A percentile compares a stretch with the other conserved stretches of the same genome.
These are phyloP conservation scores for Boechera stricta DNA, from an alignment of 345 rosid species.

Conservation along the genomic window DNA sequence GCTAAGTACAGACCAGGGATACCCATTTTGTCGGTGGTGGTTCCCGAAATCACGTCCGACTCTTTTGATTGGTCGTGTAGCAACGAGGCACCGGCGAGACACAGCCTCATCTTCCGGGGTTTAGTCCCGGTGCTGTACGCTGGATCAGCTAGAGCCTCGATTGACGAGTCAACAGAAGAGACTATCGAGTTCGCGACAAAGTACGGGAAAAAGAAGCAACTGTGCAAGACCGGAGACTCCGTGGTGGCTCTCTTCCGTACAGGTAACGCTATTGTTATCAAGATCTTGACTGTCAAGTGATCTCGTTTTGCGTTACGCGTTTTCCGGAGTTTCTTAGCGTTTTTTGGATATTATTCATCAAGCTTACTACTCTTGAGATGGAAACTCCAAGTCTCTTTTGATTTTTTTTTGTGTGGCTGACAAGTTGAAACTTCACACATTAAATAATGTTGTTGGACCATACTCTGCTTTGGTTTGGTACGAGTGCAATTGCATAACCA, in stretches of 20 bases:
- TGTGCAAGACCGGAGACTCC: slow-evolving; percentile 82
- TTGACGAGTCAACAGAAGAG: slow-evolving; percentile 88
- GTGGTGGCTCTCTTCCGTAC: slow-evolving; percentile 86
- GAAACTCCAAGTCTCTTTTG: slow-evolving; percentile 4
- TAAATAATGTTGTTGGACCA: background rate
- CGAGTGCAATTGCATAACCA: background rate
- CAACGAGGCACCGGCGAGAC: slow-evolving; percentile 86
- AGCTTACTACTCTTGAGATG: slow-evolving; percentile 33
- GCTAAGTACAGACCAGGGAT: slow-evolving; percentile 92
- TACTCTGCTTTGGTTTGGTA: background rate
- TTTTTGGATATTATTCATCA: slow-evolving; percentile 9
- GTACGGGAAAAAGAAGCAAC: slow-evolving; percentile 64
- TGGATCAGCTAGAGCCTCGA: slow-evolving; percentile 87
- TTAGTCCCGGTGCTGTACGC: slow-evolving; percentile 79
- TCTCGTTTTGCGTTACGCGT: slow-evolving; percentile 17
- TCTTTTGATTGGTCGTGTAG: slow-evolving; percentile 93
- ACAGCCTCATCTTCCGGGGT: slow-evolving; percentile 84
- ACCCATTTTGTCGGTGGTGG: slow-evolving; percentile 86
- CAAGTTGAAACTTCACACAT: background rate
- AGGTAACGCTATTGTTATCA: slow-evolving; percentile 87
- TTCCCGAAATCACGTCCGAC: slow-evolving; percentile 83
- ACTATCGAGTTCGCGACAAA: slow-evolving; percentile 74
- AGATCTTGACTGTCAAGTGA: slow-evolving; percentile 77
- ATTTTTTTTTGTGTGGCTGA: background rate
- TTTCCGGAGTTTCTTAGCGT: slow-evolving; percentile 3